phyloP scores from a whole-genome alignment of 2,329 filamentous ascomycete species.

The Leptosphaerulina australis region DNA sequence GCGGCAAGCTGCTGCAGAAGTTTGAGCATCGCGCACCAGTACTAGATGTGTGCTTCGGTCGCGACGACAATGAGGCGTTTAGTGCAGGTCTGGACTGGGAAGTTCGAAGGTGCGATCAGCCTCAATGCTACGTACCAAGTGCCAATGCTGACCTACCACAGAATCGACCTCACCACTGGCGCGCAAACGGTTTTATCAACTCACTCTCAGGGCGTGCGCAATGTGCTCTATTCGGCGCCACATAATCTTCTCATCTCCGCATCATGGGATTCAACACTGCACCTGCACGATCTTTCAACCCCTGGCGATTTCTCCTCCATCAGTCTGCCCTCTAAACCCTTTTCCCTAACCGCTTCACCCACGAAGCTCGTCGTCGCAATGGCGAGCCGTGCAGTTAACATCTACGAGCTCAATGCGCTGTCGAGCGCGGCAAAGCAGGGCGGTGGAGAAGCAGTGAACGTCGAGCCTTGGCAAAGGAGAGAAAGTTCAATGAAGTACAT shows the following conservation, averaged over 20 bases:
- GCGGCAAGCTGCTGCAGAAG: slow-evolving; percentile 70
- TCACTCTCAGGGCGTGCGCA: slow-evolving; percentile 80
- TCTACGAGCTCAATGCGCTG: slow-evolving; percentile 84
- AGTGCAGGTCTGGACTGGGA: slow-evolving; percentile 85
- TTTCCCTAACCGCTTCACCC: slow-evolving; percentile 77
- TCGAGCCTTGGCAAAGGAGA: slow-evolving; percentile 88
- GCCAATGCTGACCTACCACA: slow-evolving; percentile 32
- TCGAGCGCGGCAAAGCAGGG: slow-evolving; percentile 43
- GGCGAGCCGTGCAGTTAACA: slow-evolving; percentile 90
- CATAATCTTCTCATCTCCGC: slow-evolving; percentile 83
- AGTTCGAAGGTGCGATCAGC: slow-evolving; percentile 70
- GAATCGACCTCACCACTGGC: slow-evolving; percentile 74
- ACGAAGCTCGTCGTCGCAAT: slow-evolving; percentile 94
- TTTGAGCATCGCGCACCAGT: slow-evolving; percentile 85
- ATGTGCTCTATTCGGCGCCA: slow-evolving; percentile 78
- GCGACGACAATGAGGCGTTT: slow-evolving; percentile 81
- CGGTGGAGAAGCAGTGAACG: slow-evolving; percentile 47
- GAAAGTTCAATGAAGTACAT: slow-evolving; percentile 97
- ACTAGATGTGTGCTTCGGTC: slow-evolving; percentile 89
- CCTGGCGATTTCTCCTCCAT: slow-evolving; percentile 66
- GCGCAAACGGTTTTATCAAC: slow-evolving; percentile 76
- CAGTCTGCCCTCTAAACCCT: slow-evolving; percentile 81
- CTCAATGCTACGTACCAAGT: background rate
- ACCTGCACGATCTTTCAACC: slow-evolving; percentile 73
- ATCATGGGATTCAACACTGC: slow-evolving; percentile 91